phyloP scores from a whole-genome alignment of 805 yeast species.

The Saccharomyces paradoxus region DNA sequence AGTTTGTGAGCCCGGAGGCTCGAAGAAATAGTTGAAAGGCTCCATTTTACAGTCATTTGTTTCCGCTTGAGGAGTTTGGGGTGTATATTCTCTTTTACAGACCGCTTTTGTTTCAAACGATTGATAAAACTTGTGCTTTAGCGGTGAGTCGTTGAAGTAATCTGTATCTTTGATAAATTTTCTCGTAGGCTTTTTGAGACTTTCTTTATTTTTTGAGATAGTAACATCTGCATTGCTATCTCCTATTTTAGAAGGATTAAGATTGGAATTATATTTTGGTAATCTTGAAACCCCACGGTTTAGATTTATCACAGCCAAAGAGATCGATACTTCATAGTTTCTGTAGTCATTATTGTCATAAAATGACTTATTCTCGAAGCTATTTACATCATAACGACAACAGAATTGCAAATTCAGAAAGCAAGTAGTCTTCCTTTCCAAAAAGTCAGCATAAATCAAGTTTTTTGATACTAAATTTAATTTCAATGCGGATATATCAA shows the following conservation, averaged over 20 bases:
- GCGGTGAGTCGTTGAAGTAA: conserved; percentile 19
- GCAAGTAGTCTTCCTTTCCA: conserved; percentile 8
- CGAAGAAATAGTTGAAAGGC: neutral
- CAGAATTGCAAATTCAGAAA: conserved; percentile 17
- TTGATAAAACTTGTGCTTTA: conserved; percentile 14
- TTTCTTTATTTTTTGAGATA: neutral
- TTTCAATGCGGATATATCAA: conserved; percentile 15
- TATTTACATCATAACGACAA: conserved; percentile 20
- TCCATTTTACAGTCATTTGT: neutral
- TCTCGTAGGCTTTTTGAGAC: conserved; percentile 4
- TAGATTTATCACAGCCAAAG: neutral
- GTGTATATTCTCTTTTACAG: neutral
- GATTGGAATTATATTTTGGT: neutral
- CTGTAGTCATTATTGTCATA: conserved; percentile 25
- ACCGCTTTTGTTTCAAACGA: neutral
- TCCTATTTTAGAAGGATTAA: neutral
- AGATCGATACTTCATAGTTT: conserved; percentile 14
- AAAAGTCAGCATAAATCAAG: conserved; percentile 7
- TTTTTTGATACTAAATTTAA: conserved; percentile 12
- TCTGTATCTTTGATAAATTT: conserved; percentile 21
- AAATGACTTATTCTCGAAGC: conserved; percentile 14
- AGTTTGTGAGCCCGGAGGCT: neutral
- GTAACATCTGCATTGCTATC: neutral
- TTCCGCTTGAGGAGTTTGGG: neutral
- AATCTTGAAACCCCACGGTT: neutral